A percentile compares a stretch with the other conserved stretches of the same genome.
These are phyloP conservation scores for Vitis labrusca DNA, from an alignment of 164 flowering plant genomes.

Conservation along the genomic window DNA sequence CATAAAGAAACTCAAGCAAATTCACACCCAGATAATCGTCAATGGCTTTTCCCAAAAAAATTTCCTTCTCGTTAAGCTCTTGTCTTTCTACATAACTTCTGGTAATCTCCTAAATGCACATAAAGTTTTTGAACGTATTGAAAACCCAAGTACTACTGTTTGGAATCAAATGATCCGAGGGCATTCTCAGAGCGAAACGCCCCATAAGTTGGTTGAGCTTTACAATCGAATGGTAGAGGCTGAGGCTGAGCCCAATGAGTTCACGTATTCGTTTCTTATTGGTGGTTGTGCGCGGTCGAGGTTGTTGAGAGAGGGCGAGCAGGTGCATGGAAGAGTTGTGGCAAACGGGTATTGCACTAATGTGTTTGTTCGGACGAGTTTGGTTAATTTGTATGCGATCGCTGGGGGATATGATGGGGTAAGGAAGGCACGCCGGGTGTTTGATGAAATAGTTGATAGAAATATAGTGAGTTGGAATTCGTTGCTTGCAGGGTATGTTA, in stretches of 20 bases:
- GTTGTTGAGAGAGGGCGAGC: conserved; percentile 45
- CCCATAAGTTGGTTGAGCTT: conserved; percentile 28
- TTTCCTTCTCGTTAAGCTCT: conserved; percentile 49
- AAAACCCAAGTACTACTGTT: conserved; percentile 37
- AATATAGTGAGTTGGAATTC: conserved; percentile 50
- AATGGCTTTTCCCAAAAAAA: conserved; percentile 54
- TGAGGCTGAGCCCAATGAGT: conserved; percentile 44
- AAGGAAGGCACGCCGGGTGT: conserved; percentile 32
- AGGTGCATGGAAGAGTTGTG: conserved; percentile 55
- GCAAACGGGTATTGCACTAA: conserved; percentile 40
- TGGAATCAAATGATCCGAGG: conserved; percentile 75
- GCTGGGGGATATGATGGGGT: conserved; percentile 16
- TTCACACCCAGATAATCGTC: conserved; percentile 47
- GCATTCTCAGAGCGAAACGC: conserved; percentile 24
- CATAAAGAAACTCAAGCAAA: conserved; percentile 26
- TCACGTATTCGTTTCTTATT: conserved; percentile 55
- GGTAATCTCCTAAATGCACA: conserved; percentile 32
- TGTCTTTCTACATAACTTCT: conserved; percentile 33
- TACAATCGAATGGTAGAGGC: conserved; percentile 37
- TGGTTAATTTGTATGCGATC: conserved; percentile 51
- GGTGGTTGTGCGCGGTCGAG: conserved; percentile 41
- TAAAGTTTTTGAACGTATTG: conserved; percentile 29
- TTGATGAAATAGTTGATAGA: conserved; percentile 44
- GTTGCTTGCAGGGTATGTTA: conserved; percentile 38
- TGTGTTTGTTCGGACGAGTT: conserved; percentile 49